Base-by-base conservation (phyloP, 1,284 basidiomycete genomes). In the Pseudozyma sp. region DNA sequence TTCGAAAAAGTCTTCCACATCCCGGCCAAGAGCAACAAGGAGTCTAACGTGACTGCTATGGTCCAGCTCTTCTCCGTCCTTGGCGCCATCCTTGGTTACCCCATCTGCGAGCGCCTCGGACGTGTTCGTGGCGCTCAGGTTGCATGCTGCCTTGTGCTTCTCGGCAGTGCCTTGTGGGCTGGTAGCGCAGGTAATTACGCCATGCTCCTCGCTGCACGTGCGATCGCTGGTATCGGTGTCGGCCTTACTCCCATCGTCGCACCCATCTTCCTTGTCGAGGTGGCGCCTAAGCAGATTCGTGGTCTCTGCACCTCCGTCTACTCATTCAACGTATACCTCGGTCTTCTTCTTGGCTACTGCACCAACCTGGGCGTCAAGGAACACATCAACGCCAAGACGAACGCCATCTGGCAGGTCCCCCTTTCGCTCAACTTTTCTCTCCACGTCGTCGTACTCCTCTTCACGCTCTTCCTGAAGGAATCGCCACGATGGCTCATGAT, bases 401-500 rank as follows among this genome's bases (percentile, higher is more conserved):
- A 68, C 44, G 54, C 61, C 16, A 49, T 69, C 48, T 69, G 71
- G 66, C 57, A 60, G 49, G 62, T 74, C 2, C 62, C 66, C 4
- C 51, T 74, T 13, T 60, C 66, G 13, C 61, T 74, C 43, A 68
- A 65, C 66, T 74, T 68, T 45, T 42, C 61, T 0, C 61, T 68
- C 8, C 70, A 74, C 44, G n/a, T 37, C 4, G 61, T 89, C 72
- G 77, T 86, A 37, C 58, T 79, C 17, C 42, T 88, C 73, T 85
- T 87, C 79, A 85, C 73, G 53, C 77, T 80, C 46, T 86, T 89
- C 65, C 85, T 89, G 55, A 89, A 90, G 85, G 82, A 90, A 86
- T 94, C 93, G 17, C 93, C 93, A 14, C 92, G 93, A 84, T 94
- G 88, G 88, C 89, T 90, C 54, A 88, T 94, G 86, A 91, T 91